phyloP scores from a whole-genome alignment of 2,329 filamentous ascomycete genomes.

The Verticillium nonalfalfae region DNA sequence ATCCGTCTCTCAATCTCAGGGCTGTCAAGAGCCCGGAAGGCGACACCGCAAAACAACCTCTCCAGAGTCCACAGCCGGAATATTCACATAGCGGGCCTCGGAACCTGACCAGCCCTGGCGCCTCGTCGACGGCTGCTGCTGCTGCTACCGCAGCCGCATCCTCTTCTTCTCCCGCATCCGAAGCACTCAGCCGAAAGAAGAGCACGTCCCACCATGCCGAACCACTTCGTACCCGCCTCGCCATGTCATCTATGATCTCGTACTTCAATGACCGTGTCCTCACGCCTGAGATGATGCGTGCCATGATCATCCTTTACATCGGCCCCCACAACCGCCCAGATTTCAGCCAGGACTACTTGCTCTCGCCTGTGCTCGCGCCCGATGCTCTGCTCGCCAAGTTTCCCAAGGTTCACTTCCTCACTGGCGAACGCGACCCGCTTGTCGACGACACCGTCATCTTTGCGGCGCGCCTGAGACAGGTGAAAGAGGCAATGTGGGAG shows the following conservation, averaged over 20 bases:
- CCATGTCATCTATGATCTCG: slow-evolving; percentile 94
- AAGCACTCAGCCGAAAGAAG: slow-evolving; percentile 7
- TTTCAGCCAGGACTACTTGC: slow-evolving; percentile 83
- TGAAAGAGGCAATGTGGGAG: slow-evolving; percentile 53
- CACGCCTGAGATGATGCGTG: slow-evolving; percentile 96
- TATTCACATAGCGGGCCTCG: slow-evolving; percentile 41
- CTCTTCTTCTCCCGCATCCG: slow-evolving; percentile 68
- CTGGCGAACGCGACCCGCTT: slow-evolving; percentile 88
- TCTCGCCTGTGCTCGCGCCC: slow-evolving; percentile 85
- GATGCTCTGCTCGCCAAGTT: slow-evolving; percentile 79
- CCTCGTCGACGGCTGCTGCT: slow-evolving; percentile 6
- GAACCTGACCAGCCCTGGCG: slow-evolving; percentile 15
- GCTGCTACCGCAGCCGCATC: slow-evolving; percentile 26
- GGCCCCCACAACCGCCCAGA: slow-evolving; percentile 90
- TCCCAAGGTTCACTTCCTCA: slow-evolving; percentile 89
- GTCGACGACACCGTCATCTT: slow-evolving; percentile 98
- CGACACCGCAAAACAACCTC: not conserved
- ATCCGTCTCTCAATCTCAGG: slow-evolving; percentile 3
- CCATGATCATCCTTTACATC: slow-evolving; percentile 97
- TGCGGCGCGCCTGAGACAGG: slow-evolving; percentile 77
- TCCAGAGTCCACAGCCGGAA: slow-evolving; percentile 36
- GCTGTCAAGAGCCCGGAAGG: not conserved
- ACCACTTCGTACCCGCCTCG: slow-evolving; percentile 74
- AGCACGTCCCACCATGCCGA: slow-evolving; percentile 45
- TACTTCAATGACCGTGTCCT: slow-evolving; percentile 96